Percentiles rank a stretch among this genome's conserved stretches.
Conservation (phyloP, 1,139 yeast genomes). For the Pichia sp. region DNA sequence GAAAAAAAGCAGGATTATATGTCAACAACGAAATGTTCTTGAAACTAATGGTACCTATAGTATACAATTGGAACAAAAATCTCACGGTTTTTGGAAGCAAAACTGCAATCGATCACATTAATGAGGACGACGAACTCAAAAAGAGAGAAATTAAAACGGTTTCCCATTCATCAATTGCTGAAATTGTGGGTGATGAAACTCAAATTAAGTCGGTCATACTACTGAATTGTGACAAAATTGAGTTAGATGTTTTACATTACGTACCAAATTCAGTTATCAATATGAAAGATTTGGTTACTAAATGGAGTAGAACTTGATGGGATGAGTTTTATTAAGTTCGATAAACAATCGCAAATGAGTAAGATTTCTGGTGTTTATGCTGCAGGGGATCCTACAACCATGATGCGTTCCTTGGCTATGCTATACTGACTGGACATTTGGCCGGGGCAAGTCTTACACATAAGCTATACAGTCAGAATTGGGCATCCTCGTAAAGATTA, state of each 20-base stretch:
- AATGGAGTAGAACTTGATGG: neutral
- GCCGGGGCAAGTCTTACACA: neutral
- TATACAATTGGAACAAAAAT: slow-evolving; percentile 1
- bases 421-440: neutral
- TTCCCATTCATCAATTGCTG: neutral
- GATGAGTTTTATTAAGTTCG: neutral
- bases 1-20: neutral
- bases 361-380: neutral
- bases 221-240: neutral
- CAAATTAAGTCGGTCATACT: neutral
- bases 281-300: neutral
- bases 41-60: neutral
- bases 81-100: neutral
- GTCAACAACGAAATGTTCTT: neutral
- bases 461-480: neutral
- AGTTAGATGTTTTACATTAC: neutral
- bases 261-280: neutral
- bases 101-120: neutral
- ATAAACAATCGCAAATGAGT: neutral
- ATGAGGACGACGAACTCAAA: neutral
- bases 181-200: neutral
- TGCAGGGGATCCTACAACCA: neutral
- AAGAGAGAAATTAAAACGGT: neutral
- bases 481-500: neutral
- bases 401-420: slow-evolving; percentile 1